A percentile compares a stretch with the other conserved stretches of the same genome.
Evolutionary conservation across 2,329 filamentous ascomycete genomes (phyloP).

Genomic region (Macrophomina tecta): DNA sequence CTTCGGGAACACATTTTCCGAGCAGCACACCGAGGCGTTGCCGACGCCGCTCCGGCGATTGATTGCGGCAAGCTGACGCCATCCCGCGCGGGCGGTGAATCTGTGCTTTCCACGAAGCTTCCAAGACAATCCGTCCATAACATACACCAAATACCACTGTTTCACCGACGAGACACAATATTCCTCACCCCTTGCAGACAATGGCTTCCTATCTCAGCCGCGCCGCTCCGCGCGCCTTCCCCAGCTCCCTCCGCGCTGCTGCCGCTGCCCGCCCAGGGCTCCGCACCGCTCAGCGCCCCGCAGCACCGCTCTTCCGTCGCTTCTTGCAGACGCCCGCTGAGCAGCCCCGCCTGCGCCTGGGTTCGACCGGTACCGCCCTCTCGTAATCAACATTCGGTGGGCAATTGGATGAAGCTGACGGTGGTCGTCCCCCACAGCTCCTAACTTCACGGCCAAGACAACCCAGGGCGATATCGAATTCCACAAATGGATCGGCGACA

Average conservation of each 20-base stretch:
- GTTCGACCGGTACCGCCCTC: slow-evolving; percentile 42
- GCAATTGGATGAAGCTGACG: slow-evolving; percentile 4
- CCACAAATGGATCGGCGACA: slow-evolving; percentile 74
- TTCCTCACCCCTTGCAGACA: slow-evolving; percentile 9
- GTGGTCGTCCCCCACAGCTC: slow-evolving; percentile 49
- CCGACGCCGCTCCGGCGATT: background rate
- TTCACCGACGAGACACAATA: background rate
- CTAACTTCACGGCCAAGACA: slow-evolving; percentile 73
- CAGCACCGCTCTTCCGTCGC: slow-evolving; percentile 44
- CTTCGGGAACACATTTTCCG: slow-evolving; percentile 11
- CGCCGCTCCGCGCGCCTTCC: slow-evolving; percentile 43
- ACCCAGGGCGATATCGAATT: slow-evolving; percentile 71
- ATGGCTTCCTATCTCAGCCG: slow-evolving; percentile 46
- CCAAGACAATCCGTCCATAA: background rate
- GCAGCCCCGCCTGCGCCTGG: slow-evolving; percentile 52
- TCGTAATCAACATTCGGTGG: background rate
- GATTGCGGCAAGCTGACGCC: slow-evolving; percentile 22
- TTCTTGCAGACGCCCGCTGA: slow-evolving; percentile 45
- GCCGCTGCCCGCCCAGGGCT: slow-evolving; percentile 36
- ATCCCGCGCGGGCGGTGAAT: slow-evolving; percentile 11
- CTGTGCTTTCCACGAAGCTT: slow-evolving; percentile 16
- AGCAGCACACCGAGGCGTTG: slow-evolving; percentile 1
- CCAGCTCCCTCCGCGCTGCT: slow-evolving; percentile 32
- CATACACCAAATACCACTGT: background rate
- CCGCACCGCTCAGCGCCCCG: slow-evolving; percentile 34